Percentiles rank a stretch among this genome's conserved stretches.
Evolutionary conservation across 2,329 filamentous ascomycete species (phyloP).

Genomic region (Thermomyces lanuginosus): DNA sequence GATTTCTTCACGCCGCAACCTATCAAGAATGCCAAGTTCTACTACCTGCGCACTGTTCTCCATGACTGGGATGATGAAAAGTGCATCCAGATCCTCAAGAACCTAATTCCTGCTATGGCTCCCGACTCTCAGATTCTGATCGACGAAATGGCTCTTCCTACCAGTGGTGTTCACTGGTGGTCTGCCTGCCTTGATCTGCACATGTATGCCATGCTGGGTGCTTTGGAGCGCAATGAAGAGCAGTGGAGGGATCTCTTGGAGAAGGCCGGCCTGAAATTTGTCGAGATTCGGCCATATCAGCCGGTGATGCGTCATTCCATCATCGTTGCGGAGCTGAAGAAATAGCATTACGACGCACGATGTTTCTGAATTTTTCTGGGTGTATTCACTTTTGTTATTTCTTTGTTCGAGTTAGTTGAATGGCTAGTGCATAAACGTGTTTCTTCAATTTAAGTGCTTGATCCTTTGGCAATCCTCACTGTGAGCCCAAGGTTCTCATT

Average conservation of each 20-base stretch:
- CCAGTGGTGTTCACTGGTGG: conserved; percentile 14
- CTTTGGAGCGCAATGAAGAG: conserved; percentile 17
- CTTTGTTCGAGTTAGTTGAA: no score
- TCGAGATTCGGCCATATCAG: neutral
- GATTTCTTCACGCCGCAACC: conserved; percentile 8
- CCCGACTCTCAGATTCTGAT: conserved; percentile 23
- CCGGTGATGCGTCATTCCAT: no score
- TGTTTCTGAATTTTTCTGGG: no score
- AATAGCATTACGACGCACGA: no score
- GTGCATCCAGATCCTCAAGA: conserved; percentile 4
- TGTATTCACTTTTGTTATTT: no score
- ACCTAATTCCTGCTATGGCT: conserved; percentile 1
- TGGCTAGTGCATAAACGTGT: no score
- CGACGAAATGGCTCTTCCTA: conserved; percentile 26
- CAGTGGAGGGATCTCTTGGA: conserved; percentile 14
- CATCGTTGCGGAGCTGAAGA: no score
- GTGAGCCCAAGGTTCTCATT: no score
- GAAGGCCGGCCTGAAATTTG: conserved; percentile 3
- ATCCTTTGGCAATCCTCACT: no score
- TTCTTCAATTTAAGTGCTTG: no score
- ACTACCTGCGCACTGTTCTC: conserved; percentile 5
- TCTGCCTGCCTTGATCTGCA: conserved; percentile 19
- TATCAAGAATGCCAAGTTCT: conserved; percentile 5
- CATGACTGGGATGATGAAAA: conserved; percentile 6
- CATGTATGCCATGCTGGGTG: conserved; percentile 22